A percentile compares a stretch with the other conserved stretches of the same genome.
Evolutionary conservation across 768 basidiomycete species (phyloP).

Genomic region (Collybia sordida): DNA sequence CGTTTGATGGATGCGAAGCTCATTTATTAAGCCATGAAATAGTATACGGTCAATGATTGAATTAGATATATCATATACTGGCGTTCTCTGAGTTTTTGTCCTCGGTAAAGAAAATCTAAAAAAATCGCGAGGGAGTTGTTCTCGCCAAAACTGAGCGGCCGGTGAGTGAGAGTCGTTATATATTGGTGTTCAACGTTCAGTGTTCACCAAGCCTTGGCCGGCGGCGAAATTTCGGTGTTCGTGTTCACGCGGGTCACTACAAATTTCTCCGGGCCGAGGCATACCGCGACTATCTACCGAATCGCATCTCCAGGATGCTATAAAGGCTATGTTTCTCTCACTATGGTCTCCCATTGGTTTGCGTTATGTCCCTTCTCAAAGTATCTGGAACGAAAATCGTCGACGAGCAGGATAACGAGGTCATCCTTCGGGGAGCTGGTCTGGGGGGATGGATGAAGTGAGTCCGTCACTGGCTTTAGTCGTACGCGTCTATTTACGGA

Average conservation of each 20-base stretch:
- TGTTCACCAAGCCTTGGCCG: not conserved
- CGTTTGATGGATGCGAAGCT: too few species aligned
- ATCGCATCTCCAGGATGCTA: constrained; percentile 6
- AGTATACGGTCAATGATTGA: too few species aligned
- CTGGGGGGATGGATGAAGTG: constrained; percentile 87
- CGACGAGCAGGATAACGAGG: constrained; percentile 52
- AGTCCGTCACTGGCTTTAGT: constrained; percentile 25
- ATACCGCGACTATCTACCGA: constrained; percentile 7
- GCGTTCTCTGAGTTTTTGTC: too few species aligned
- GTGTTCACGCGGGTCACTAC: constrained; percentile 1
- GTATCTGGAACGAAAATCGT: constrained; percentile 62
- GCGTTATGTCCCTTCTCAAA: constrained; percentile 49
- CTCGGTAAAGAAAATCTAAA: too few species aligned
- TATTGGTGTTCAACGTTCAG: not conserved
- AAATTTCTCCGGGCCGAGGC: constrained; percentile 5
- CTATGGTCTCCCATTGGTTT: not conserved
- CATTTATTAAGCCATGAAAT: too few species aligned
- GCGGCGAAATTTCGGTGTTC: constrained; percentile 19
- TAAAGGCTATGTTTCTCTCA: constrained; percentile 7
- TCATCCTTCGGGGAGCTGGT: constrained; percentile 72
- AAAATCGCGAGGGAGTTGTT: too few species aligned
- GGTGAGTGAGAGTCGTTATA: too few species aligned
- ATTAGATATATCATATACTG: too few species aligned
- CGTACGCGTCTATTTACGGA: constrained; percentile 4
- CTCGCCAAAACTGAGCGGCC: too few species aligned